These are phyloP conservation scores for Pelargonium myrrhifolium DNA, from an alignment of 441 rosid genomes.

Conservation along the genomic window DNA sequence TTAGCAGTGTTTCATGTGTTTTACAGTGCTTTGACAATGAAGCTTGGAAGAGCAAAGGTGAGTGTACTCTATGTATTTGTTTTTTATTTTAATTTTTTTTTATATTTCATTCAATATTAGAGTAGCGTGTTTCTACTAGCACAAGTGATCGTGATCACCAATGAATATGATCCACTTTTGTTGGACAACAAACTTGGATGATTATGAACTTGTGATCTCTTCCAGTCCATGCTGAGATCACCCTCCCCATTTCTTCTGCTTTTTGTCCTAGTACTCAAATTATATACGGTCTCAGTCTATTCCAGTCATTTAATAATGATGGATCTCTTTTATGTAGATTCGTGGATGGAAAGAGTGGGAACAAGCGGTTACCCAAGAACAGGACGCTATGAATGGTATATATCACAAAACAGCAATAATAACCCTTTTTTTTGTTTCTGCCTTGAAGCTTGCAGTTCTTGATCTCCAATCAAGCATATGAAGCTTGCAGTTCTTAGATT, in stretches of 20 bases:
- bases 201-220: no score
- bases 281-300: no score
- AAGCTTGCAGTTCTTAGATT: background rate
- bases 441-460: background rate
- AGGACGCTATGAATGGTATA: background rate
- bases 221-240: no score
- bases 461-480: background rate
- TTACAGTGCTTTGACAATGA: conserved; percentile 69
- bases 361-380: background rate
- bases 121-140: no score
- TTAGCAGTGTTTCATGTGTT: conserved; percentile 74
- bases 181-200: no score
- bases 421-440: background rate
- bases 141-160: no score
- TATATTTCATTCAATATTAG: no score
- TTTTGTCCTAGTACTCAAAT: no score
- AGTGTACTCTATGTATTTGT: background rate
- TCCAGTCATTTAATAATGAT: background rate
- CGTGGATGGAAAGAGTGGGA: conserved; percentile 1
- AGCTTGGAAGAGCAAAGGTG: conserved; percentile 87
- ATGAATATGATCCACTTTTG: no score
- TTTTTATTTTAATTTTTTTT: no score
- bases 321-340: background rate
- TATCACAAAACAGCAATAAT: background rate
- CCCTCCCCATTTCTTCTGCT: no score